Evolutionary conservation across 768 basidiomycete genomes (phyloP), one percentile per base, ranked within the genome.

Genomic region (Coprinellus micaceus): DNA sequence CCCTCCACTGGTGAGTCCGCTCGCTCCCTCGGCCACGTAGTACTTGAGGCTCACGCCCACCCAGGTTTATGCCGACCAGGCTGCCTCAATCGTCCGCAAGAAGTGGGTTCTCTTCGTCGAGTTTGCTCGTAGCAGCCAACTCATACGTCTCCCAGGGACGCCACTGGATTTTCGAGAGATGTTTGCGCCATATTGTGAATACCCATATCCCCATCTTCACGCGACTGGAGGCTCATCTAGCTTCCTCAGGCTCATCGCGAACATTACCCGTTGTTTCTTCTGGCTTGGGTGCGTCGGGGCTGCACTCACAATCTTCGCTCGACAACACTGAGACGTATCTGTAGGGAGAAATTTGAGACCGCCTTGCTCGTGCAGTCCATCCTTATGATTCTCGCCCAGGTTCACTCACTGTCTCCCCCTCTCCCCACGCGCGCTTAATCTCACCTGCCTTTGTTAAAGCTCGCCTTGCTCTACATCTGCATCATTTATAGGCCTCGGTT

Each of bases 181-280:
- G 84, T 93, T 52, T 92, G 90, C 64, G 91, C 88, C 7, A 92
- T 94, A 57, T 71, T 94, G 84, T 90, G 58, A 69, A 74, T 70
- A 56, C 60, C 29, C 59, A 17, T 17, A 4, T 45, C 45, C 33
- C 37, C 43, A 22, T 19, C 54, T 56, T 52, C 41, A 40, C 33
- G 22, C 24, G 29, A 19, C 17, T 28, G 22, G 26, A 33, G 30
- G 47, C 53, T 62, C 7, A 13, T 55, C 39, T 41, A 41, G 9
- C 25, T 40, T 51, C 28, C 52, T 19, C 60, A 91, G 89, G 62
- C 75, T 92, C 29, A 77, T 89, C 57, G 89, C 91, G 49, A 94
- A 94, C 69, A 91, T 93, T 52, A 87, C 88, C 24, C 80, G 91
- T 64, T 94, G 91, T 69, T 94, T 92, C 77, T 94, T 93, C 72